Evolutionary conservation across 352 stramenopile genomes (phyloP).

Genomic region (Phytophthora capsici): DNA sequence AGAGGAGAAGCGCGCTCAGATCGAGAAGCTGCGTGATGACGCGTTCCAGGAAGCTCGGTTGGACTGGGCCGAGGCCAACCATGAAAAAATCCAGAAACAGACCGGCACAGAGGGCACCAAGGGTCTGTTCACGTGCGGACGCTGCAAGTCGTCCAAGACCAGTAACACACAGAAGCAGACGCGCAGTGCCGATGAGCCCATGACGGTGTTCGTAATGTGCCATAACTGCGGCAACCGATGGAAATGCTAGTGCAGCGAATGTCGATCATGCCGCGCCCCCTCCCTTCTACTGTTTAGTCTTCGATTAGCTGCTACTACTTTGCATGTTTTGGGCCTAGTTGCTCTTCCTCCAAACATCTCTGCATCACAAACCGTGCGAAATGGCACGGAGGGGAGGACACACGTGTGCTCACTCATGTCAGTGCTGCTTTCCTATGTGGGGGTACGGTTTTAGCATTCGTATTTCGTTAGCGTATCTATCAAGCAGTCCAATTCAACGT

Average conservation of each 20-base stretch:
- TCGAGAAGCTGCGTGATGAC: conserved; percentile 83
- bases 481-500: no score
- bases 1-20: conserved; percentile 86
- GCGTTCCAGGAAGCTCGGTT: conserved; percentile 86
- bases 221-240: conserved; percentile 97
- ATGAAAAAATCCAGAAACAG: conserved; percentile 93
- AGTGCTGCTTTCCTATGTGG: no score
- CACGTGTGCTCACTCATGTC: conserved; percentile 4
- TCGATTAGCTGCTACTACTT: conserved; percentile 24
- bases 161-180: conserved; percentile 98
- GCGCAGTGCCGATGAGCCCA: conserved; percentile 97
- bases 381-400: conserved; percentile 4
- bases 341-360: conserved; percentile 19
- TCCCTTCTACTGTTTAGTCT: conserved; percentile 11
- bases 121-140: conserved; percentile 90
- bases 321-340: conserved; percentile 21
- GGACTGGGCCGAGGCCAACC: conserved; percentile 91
- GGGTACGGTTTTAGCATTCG: conserved; percentile 1
- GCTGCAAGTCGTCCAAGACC: conserved; percentile 96
- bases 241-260: conserved; percentile 84
- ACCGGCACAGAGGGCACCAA: conserved; percentile 77
- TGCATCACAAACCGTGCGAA: conserved; percentile 21
- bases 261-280: conserved; percentile 14
- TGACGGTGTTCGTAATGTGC: conserved; percentile 98
- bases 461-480: not conserved